Evolutionary conservation across 108 stramenopile species (phyloP).

Genomic region (Nannochloropsis oceanica): DNA sequence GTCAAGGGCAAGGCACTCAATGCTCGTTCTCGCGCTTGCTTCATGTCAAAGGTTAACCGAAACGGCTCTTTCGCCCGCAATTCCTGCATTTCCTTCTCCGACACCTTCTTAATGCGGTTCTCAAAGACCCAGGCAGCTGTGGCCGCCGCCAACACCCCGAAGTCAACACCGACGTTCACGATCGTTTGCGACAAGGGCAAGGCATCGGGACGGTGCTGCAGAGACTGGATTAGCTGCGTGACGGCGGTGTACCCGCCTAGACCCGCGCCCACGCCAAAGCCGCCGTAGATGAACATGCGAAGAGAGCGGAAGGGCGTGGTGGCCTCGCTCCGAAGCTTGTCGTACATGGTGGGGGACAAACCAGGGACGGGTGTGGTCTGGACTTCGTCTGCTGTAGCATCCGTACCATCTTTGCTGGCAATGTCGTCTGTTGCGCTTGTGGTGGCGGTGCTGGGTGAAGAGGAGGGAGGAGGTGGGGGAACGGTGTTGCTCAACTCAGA

Average conservation of each 20-base stretch:
- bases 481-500: not conserved
- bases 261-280: slow-evolving; percentile 9
- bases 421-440: not conserved
- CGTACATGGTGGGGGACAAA: not conserved
- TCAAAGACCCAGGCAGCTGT: not conserved
- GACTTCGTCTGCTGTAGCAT: not conserved
- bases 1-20: not conserved
- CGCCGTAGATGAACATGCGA: slow-evolving; percentile 29
- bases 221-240: slow-evolving; percentile 11
- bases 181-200: slow-evolving; percentile 12
- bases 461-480: not conserved
- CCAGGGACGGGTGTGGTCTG: not conserved
- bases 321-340: not conserved
- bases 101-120: not conserved
- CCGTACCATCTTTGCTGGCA: not conserved
- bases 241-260: slow-evolving; percentile 20
- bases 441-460: not conserved
- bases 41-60: not conserved
- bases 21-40: not conserved
- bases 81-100: not conserved
- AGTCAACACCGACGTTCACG: slow-evolving; percentile 20
- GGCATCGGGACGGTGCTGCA: slow-evolving; percentile 13
- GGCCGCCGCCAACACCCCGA: slow-evolving; percentile 13
- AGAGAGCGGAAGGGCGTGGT: not conserved
- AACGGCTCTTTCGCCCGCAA: not conserved